Evolutionary conservation across 1,139 yeast genomes (phyloP), one percentile per base, ranked within the genome.

Genomic region (Sugiyamaella paludigena): DNA sequence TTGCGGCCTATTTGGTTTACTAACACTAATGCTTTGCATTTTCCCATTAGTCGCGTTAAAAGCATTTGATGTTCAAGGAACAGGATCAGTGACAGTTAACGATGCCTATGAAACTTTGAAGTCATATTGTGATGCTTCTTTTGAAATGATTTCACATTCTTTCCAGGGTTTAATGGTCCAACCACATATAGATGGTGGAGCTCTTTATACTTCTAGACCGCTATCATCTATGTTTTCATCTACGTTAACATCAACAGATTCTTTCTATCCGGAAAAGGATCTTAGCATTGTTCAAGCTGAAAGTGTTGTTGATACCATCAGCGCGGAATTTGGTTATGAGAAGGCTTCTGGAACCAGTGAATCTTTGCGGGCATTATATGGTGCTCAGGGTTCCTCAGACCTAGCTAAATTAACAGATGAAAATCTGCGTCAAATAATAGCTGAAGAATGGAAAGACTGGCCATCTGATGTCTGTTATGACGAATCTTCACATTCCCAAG

Each of bases 191-290:
- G 35, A 37, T 8, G 46, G 36, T n/a, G 52, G 49, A 15, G 52
- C 46, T 6, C 19, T 45, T 15, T 34, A 12, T 15, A 32, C 40
- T 26, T 45, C 45, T 3, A 43, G 45, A 15, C 54, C 54, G 5
- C 40, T 51, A 24, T 48, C 54, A 5, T 35, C 54, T 6, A 29
- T 45, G 40, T 43, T 51, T 31, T 41, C 41, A n/a, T 33, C 47
- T 19, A 29, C n/a, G n/a, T n/a, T 36, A 16, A 26, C 27, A 15
- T 29, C 49, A 15, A 37, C 47, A 8, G 50, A 36, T 1, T 13
- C 50, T 31, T 3, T 31, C 15, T 13, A 31, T 31, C 13, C 34
- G 6, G 13, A 12, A 12, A 31, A 31, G 34, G 34, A 31, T 6
- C 3, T 5, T 13, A 12, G 13, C 15, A 31, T 31, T 12, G 13